These are phyloP conservation scores for Lentinula edodes DNA, from an alignment of 768 basidiomycete species.

Conservation along the genomic window DNA sequence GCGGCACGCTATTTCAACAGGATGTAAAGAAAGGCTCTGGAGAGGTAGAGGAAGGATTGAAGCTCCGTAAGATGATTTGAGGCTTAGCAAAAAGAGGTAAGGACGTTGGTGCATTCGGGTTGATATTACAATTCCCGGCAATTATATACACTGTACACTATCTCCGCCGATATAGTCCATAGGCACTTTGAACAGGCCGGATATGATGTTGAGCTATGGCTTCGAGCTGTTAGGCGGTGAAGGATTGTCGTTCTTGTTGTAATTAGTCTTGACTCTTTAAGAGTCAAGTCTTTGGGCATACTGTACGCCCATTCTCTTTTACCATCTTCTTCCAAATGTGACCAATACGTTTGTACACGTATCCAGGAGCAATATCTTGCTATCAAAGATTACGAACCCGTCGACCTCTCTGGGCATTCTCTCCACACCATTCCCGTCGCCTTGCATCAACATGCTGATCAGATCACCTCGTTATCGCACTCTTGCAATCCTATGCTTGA, in stretches of 20 bases:
- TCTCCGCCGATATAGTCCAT: constrained; percentile 79
- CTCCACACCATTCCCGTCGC: constrained; percentile 85
- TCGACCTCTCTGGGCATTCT: constrained; percentile 78
- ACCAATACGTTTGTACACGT: not conserved
- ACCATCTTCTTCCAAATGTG: not conserved
- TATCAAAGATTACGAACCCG: constrained; percentile 65
- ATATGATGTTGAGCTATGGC: constrained; percentile 76
- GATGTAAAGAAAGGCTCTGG: too few species aligned
- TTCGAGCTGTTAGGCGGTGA: constrained; percentile 72
- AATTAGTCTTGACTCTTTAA: constrained; percentile 93
- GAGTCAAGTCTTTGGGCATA: constrained; percentile 60
- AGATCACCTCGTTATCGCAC: constrained; percentile 75
- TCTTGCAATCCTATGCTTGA: constrained; percentile 95
- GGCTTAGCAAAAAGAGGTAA: too few species aligned
- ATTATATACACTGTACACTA: too few species aligned
- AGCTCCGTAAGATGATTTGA: too few species aligned
- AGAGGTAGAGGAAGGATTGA: too few species aligned
- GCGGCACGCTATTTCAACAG: too few species aligned
- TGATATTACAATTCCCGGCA: too few species aligned
- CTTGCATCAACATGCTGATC: constrained; percentile 78
- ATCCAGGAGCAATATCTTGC: constrained; percentile 67
- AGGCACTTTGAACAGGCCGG: constrained; percentile 85
- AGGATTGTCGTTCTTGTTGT: constrained; percentile 79
- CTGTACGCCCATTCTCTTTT: constrained; percentile 35
- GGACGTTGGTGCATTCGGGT: too few species aligned